These are phyloP conservation scores for Trichoderma cornu-damae DNA, from an alignment of 2,329 filamentous ascomycete genomes.

Conservation along the genomic window DNA sequence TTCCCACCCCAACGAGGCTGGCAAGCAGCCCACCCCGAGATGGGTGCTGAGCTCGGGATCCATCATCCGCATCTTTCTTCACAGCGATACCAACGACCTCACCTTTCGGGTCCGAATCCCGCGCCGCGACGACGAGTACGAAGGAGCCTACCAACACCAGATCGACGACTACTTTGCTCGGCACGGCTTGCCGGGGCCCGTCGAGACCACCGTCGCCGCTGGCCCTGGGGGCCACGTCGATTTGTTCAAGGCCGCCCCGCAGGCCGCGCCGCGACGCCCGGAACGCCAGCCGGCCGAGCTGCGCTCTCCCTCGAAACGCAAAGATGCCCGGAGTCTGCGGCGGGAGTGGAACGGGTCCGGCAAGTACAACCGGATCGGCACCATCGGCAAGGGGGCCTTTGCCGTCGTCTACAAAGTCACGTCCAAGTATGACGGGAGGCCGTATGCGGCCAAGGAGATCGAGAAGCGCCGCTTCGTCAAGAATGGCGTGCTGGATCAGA, in stretches of 20 bases:
- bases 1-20: conserved; percentile 33
- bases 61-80: conserved; percentile 63
- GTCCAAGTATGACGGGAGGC: conserved; percentile 72
- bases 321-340: conserved; percentile 30
- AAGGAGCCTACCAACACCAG: conserved; percentile 62
- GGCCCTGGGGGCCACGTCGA: conserved; percentile 44
- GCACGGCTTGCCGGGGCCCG: conserved; percentile 31
- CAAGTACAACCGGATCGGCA: conserved; percentile 75
- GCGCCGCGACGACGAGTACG: conserved; percentile 60
- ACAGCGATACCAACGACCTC: conserved; percentile 53
- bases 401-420: conserved; percentile 89
- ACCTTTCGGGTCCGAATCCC: conserved; percentile 84
- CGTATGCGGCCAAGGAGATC: conserved; percentile 89
- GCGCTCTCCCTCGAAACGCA: conserved; percentile 24
- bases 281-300: conserved; percentile 12
- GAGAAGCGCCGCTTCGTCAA: conserved; percentile 92
- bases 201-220: conserved; percentile 43
- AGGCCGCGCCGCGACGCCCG: background rate
- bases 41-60: conserved; percentile 68
- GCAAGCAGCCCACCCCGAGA: conserved; percentile 31
- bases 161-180: conserved; percentile 59
- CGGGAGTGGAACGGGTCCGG: conserved; percentile 77
- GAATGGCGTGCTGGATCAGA: conserved; percentile 81
- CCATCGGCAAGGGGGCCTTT: conserved; percentile 90
- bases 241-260: conserved; percentile 28